Evolutionary conservation across 768 basidiomycete genomes (phyloP).

Genomic region (Dentipellis fragilis): DNA sequence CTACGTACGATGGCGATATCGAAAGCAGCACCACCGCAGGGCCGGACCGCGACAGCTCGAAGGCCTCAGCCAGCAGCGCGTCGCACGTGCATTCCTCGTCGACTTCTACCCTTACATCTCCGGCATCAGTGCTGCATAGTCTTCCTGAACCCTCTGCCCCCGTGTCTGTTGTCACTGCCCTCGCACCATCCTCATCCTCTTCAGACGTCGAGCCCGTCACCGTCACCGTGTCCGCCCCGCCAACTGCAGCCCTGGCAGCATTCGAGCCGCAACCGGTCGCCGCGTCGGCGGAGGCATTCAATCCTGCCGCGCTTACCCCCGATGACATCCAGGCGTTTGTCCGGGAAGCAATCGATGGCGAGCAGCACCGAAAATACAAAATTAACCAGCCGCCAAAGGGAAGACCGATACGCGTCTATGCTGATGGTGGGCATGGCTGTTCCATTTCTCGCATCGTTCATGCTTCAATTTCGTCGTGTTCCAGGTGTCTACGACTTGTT

Average conservation of each 20-base stretch:
- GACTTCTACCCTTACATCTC: constrained; percentile 14
- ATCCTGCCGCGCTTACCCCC: constrained; percentile 56
- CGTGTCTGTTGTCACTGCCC: neutral
- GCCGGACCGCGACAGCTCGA: constrained; percentile 27
- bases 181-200: constrained; percentile 11
- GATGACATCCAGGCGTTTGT: constrained; percentile 80
- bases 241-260: constrained; percentile 1
- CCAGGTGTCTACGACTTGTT: constrained; percentile 93
- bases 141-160: constrained; percentile 3
- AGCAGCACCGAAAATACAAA: constrained; percentile 56
- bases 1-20: constrained; percentile 85
- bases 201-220: constrained; percentile 10
- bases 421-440: constrained; percentile 59
- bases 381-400: constrained; percentile 78
- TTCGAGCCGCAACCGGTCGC: constrained; percentile 17
- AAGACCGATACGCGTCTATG: constrained; percentile 83
- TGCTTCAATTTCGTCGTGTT: neutral
- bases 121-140: constrained; percentile 2
- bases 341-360: constrained; percentile 64
- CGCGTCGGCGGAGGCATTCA: constrained; percentile 28
- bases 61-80: constrained; percentile 13
- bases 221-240: neutral
- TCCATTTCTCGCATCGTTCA: neutral
- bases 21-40: constrained; percentile 66
- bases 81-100: constrained; percentile 17